phyloP scores from a whole-genome alignment of 129 eudicot genomes.

The Pittosporum tobira region DNA sequence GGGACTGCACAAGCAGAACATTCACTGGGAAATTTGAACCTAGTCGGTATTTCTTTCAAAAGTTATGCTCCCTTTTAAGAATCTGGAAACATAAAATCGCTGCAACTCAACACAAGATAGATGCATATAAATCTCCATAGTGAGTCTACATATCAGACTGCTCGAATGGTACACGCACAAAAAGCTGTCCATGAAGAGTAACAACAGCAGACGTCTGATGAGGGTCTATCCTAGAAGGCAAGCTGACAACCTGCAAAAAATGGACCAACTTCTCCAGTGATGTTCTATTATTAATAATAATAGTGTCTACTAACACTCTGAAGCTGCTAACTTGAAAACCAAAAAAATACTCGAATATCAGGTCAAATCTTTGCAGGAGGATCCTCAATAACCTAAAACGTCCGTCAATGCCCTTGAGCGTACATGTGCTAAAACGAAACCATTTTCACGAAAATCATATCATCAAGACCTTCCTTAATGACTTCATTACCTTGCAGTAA shows the following conservation, averaged over 20 bases:
- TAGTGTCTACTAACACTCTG: background rate
- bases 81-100: background rate
- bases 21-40: too few species aligned
- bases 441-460: background rate
- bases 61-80: background rate
- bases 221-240: conserved; percentile 92
- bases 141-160: conserved; percentile 41
- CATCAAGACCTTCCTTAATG: background rate
- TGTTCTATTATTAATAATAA: background rate
- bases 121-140: too few species aligned
- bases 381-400: background rate
- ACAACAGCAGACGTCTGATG: conserved; percentile 96
- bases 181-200: conserved; percentile 88
- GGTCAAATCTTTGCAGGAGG: background rate
- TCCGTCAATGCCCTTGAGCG: background rate
- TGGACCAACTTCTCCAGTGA: background rate
- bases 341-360: background rate
- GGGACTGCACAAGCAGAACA: too few species aligned
- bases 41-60: too few species aligned
- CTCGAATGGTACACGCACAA: conserved; percentile 94
- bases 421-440: background rate
- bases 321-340: background rate
- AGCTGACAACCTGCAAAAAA: conserved; percentile 64
- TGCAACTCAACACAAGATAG: background rate
- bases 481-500: background rate